phyloP scores from a whole-genome alignment of 805 yeast genomes.

The Scheffersomyces coipomensis region DNA sequence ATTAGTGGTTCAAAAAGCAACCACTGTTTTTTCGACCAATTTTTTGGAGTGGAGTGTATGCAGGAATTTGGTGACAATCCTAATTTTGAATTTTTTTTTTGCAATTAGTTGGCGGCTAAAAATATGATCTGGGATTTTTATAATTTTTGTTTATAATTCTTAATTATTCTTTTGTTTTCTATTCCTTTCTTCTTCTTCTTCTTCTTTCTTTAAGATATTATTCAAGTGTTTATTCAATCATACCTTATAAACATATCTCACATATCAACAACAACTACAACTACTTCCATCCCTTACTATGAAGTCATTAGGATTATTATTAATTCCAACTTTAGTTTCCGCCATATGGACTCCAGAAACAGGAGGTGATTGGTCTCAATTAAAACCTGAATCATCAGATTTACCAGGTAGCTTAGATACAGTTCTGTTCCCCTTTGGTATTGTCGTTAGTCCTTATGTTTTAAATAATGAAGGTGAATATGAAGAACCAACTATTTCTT shows the following conservation, averaged over 20 bases:
- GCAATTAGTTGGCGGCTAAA: not conserved
- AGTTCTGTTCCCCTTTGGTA: conserved; percentile 33
- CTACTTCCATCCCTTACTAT: no score
- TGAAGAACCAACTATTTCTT: conserved; percentile 13
- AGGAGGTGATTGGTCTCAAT: conserved; percentile 35
- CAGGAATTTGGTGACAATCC: no score
- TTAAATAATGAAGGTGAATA: conserved; percentile 18
- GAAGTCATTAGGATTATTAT: no score
- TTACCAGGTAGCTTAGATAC: conserved; percentile 20
- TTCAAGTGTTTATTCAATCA: not conserved
- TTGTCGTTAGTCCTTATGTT: conserved; percentile 28
- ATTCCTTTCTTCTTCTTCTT: not conserved
- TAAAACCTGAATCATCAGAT: conserved; percentile 18
- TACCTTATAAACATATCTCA: not conserved
- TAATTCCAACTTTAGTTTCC: not conserved
- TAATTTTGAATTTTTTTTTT: not conserved
- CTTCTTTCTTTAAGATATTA: not conserved
- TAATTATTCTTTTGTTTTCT: not conserved
- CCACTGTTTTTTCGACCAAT: no score
- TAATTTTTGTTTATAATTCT: not conserved
- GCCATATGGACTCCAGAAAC: conserved; percentile 21
- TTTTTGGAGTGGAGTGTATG: no score
- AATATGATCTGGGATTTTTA: not conserved
- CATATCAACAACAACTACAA: not conserved
- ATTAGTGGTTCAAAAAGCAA: not conserved